Evolutionary conservation across 2,329 filamentous ascomycete species (phyloP).

Genomic region (Diaporthe humulicola): DNA sequence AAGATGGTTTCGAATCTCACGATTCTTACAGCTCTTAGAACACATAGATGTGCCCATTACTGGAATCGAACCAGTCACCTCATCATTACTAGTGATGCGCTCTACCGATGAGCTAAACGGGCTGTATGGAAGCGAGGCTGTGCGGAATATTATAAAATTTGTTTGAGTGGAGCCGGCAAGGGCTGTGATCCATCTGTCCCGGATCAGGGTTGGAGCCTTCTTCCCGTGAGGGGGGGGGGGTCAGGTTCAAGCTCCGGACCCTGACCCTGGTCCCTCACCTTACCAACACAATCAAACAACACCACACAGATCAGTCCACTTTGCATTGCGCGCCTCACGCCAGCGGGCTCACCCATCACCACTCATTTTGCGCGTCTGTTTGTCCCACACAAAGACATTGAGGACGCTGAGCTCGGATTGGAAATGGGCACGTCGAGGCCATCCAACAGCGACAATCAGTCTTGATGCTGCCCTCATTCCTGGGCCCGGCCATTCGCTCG

Average conservation of each 20-base stretch:
- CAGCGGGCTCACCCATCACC: background rate
- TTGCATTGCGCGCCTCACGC: slow-evolving; percentile 3
- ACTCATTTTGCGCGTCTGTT: background rate
- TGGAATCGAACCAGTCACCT: slow-evolving; percentile 40
- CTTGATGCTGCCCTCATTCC: slow-evolving; percentile 37
- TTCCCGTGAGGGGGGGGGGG: background rate
- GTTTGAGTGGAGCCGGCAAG: background rate
- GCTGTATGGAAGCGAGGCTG: background rate
- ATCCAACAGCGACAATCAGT: background rate
- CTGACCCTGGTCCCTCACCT: background rate
- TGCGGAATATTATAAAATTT: background rate
- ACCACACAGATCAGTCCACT: slow-evolving; percentile 24
- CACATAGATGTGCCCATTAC: slow-evolving; percentile 33
- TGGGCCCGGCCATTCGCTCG: slow-evolving; percentile 28
- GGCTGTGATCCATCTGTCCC: background rate
- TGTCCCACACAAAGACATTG: background rate
- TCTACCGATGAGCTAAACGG: slow-evolving; percentile 41
- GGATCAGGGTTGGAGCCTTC: too few relatives aligned
- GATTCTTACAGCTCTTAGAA: too few relatives aligned
- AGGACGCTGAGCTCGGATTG: background rate
- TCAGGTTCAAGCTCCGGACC: background rate
- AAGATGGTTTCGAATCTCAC: too few relatives aligned
- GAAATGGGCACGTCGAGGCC: slow-evolving; percentile 3
- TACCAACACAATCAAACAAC: background rate
- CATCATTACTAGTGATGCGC: slow-evolving; percentile 42